Evolutionary conservation across 192 early-diverging fungal genomes (phyloP).

Genomic region (Coemansia sp.): DNA sequence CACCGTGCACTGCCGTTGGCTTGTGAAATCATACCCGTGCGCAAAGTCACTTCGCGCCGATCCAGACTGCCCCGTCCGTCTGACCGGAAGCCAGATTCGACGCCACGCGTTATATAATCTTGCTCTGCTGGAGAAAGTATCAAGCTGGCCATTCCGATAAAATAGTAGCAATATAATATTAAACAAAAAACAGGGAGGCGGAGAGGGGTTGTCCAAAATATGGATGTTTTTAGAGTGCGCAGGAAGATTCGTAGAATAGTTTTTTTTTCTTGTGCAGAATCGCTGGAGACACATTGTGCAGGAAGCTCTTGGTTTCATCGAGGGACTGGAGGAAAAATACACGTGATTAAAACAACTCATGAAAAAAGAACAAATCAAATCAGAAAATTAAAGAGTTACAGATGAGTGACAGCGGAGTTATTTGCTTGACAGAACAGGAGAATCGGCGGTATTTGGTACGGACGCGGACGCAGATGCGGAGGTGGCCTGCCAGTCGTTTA

Average conservation of each 20-base stretch:
- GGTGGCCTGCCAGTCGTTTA: constrained; percentile 39
- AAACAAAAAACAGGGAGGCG: no score
- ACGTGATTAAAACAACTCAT: constrained; percentile 5
- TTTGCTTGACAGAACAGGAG: no score
- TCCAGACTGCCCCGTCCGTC: constrained; percentile 84
- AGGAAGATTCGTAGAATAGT: neutral
- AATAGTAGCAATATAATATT: neutral
- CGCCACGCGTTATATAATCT: constrained; percentile 79
- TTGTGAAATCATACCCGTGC: constrained; percentile 85
- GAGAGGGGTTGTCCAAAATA: no score
- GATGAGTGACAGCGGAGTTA: no score
- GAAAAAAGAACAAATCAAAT: no score
- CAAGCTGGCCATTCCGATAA: constrained; percentile 53
- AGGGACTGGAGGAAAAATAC: constrained; percentile 1
- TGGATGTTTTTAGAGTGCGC: neutral
- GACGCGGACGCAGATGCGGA: no score
- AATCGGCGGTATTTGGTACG: no score
- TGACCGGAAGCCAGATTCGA: constrained; percentile 74
- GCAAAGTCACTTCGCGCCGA: constrained; percentile 73
- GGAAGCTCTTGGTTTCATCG: neutral
- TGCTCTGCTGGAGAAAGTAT: constrained; percentile 73
- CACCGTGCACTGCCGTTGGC: constrained; percentile 85
- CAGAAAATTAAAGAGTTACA: no score
- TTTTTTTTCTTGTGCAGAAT: neutral
- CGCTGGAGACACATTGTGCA: neutral